phyloP scores from a whole-genome alignment of 148 eudicot species.

The Oxyria digyna region DNA sequence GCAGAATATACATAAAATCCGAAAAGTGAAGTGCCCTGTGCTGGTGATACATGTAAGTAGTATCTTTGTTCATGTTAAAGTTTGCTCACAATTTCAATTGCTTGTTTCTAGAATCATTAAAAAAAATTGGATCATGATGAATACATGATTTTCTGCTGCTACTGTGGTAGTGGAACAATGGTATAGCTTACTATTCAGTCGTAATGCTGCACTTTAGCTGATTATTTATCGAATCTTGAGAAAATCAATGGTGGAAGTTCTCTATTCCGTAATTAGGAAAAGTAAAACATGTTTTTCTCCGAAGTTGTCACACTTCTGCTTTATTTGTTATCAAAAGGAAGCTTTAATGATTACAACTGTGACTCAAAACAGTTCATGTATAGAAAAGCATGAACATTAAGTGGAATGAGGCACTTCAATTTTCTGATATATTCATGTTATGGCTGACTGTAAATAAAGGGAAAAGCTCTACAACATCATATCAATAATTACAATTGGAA shows the following conservation, averaged over 20 bases:
- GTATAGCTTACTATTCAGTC: not conserved
- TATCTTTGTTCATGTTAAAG: conserved; percentile 8
- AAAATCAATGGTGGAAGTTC: not conserved
- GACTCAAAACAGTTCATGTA: conserved; percentile 2
- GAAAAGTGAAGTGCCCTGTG: conserved; percentile 90
- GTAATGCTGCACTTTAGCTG: not conserved
- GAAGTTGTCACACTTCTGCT: not conserved
- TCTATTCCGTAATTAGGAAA: not conserved
- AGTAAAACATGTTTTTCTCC: not conserved
- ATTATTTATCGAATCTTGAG: not conserved
- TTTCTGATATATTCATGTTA: not conserved
- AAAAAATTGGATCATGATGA: not conserved
- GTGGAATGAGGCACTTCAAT: not conserved
- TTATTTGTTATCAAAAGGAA: not conserved
- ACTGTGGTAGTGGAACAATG: not conserved
- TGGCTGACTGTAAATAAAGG: not conserved
- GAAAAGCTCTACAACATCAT: conserved; percentile 3
- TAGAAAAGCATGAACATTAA: conserved; percentile 1
- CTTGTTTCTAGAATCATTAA: not conserved
- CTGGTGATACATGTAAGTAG: conserved; percentile 99
- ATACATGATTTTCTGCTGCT: not conserved
- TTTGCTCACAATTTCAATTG: not conserved
- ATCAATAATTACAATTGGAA: not conserved
- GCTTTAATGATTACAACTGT: conserved; percentile 3
- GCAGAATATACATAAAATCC: conserved; percentile 93